Conservation (phyloP, 2,329 filamentous ascomycete species). For the Fusarium piperis region DNA sequence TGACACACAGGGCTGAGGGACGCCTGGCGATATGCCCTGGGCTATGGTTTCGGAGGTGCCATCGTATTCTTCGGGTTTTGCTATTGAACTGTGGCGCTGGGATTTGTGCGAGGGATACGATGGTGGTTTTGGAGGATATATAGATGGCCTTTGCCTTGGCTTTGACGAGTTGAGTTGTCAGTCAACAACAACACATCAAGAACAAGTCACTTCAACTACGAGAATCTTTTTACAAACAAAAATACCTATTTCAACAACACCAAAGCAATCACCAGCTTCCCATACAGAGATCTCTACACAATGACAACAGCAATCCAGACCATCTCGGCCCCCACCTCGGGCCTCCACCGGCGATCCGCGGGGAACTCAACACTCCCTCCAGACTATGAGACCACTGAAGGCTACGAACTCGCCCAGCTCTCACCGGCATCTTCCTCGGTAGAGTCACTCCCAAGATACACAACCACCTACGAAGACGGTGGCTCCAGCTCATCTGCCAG, state of each 20-base stretch:
- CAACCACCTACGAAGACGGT: constrained; percentile 7
- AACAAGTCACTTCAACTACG: not conserved
- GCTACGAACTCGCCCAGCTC: constrained; percentile 39
- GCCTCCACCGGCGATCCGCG: constrained; percentile 14
- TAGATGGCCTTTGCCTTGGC: constrained; percentile 8
- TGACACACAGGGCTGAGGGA: constrained; percentile 22
- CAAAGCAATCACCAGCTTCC: not conserved
- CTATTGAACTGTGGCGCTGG: not conserved
- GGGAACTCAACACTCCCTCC: constrained; percentile 41
- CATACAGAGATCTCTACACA: not conserved
- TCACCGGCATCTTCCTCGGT: constrained; percentile 40
- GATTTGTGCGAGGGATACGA: not conserved
- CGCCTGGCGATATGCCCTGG: constrained; percentile 7
- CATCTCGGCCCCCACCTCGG: not conserved
- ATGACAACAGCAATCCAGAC: constrained; percentile 20
- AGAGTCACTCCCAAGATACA: constrained; percentile 44
- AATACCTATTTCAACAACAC: not conserved
- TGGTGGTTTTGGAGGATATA: not conserved
- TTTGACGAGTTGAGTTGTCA: not conserved
- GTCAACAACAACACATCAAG: not conserved
- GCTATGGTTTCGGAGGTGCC: constrained; percentile 4
- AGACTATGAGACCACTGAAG: constrained; percentile 39
- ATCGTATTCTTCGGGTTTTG: constrained; percentile 33
- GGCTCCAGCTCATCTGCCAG: constrained; percentile 11
- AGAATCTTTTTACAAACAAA: not conserved